A percentile compares a stretch with the other conserved stretches of the same genome.
Conservation (phyloP, 2,329 filamentous ascomycete species). For the Cladosporium phlei region DNA sequence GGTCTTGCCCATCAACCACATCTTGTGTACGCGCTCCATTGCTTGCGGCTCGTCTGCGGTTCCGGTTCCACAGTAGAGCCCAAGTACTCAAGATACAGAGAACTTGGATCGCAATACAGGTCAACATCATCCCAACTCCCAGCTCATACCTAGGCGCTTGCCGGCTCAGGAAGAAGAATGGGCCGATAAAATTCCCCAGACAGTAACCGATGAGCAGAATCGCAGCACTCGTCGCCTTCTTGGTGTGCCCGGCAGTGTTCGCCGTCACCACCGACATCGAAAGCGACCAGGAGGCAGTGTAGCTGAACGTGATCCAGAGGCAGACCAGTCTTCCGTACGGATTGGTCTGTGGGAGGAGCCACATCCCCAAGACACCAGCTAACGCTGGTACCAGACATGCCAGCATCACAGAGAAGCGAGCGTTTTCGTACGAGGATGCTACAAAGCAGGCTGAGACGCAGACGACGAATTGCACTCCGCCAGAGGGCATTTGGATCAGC, state of each 20-base stretch:
- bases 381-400: slow-evolving; percentile 31
- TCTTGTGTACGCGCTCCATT: neutral
- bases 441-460: slow-evolving; percentile 31
- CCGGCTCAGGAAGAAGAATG: slow-evolving; percentile 10
- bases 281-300: slow-evolving; percentile 47
- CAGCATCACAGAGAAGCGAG: slow-evolving; percentile 43
- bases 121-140: slow-evolving; percentile 13
- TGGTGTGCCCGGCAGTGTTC: slow-evolving; percentile 52
- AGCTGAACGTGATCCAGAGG: slow-evolving; percentile 17
- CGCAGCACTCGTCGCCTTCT: slow-evolving; percentile 58
- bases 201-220: slow-evolving; percentile 37
- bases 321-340: slow-evolving; percentile 16
- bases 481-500: slow-evolving; percentile 55
- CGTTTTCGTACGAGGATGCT: slow-evolving; percentile 14
- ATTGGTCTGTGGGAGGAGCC: slow-evolving; percentile 11
- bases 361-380: slow-evolving; percentile 6
- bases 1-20: neutral
- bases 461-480: slow-evolving; percentile 51
- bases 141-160: slow-evolving; percentile 13
- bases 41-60: slow-evolving; percentile 6
- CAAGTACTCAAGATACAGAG: slow-evolving; percentile 15
- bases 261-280: slow-evolving; percentile 45
- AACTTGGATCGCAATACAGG: slow-evolving; percentile 17
- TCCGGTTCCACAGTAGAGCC: slow-evolving; percentile 15
- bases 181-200: slow-evolving; percentile 17